phyloP scores from a whole-genome alignment of 306 rosid genomes.

The Amphicarpaea edgeworthii region DNA sequence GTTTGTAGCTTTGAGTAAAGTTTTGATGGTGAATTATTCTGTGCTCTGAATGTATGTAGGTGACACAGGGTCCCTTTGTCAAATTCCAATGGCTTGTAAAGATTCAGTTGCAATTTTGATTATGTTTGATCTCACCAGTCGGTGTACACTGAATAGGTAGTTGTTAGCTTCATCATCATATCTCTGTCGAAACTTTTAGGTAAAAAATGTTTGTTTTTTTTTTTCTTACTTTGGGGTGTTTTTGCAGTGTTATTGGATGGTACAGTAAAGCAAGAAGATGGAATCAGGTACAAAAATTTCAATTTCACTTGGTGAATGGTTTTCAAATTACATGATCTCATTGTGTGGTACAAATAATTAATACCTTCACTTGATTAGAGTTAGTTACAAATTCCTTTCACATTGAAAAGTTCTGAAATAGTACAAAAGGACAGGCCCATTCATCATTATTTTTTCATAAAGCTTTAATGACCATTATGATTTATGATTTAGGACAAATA shows the following conservation, averaged over 20 bases:
- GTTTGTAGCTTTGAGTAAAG: not conserved
- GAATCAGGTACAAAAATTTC: constrained; percentile 76
- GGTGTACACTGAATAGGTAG: constrained; percentile 79
- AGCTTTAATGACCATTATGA: constrained; percentile 7
- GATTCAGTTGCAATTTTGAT: constrained; percentile 94
- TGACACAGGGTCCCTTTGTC: constrained; percentile 63
- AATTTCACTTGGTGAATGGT: not conserved
- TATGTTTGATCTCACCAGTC: constrained; percentile 96
- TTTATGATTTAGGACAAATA: not conserved
- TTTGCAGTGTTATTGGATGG: constrained; percentile 88
- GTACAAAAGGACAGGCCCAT: constrained; percentile 20
- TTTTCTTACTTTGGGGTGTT: constrained; percentile 2
- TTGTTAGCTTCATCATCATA: not conserved
- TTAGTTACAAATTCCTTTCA: constrained; percentile 32
- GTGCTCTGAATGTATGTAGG: constrained; percentile 53
- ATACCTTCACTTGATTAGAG: constrained; percentile 38
- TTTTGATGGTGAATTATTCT: constrained; percentile 9
- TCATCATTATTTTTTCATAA: constrained; percentile 16
- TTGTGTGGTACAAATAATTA: constrained; percentile 29
- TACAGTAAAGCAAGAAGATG: constrained; percentile 87
- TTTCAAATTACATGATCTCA: not conserved
- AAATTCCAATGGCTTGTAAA: constrained; percentile 94
- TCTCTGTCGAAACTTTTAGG: not conserved
- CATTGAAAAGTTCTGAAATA: constrained; percentile 28
- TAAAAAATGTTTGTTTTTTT: not conserved